Percentiles rank a stretch among this genome's conserved stretches.
phyloP scores from a whole-genome alignment of 1,284 basidiomycete species.

The Ceratobasidium sp. region DNA sequence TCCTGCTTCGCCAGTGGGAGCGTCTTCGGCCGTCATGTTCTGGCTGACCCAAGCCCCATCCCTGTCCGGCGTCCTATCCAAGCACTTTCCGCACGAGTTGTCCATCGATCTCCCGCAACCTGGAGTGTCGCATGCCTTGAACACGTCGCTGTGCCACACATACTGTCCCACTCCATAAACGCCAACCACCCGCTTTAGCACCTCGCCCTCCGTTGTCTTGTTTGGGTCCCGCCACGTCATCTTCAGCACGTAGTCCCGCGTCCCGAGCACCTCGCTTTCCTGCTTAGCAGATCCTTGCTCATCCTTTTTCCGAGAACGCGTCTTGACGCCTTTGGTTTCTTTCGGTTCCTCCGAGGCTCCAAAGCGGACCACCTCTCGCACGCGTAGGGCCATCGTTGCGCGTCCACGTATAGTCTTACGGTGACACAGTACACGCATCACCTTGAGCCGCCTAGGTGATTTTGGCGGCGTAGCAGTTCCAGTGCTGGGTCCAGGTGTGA shows the following conservation, averaged over 20 bases:
- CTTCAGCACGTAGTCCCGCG: constrained; percentile 29
- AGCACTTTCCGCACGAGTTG: background rate
- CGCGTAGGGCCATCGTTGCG: constrained; percentile 23
- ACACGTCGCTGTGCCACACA: constrained; percentile 24
- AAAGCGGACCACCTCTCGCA: constrained; percentile 11
- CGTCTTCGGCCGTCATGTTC: background rate
- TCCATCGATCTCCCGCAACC: background rate
- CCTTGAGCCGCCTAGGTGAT: constrained; percentile 15
- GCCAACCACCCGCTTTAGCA: constrained; percentile 12
- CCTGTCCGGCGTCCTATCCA: constrained; percentile 1
- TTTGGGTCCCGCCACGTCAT: constrained; percentile 32
- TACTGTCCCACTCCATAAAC: constrained; percentile 23
- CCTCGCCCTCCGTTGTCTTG: constrained; percentile 7
- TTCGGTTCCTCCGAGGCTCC: background rate
- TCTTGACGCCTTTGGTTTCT: too few species aligned
- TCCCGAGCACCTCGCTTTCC: background rate
- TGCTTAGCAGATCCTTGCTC: background rate
- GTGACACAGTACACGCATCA: constrained; percentile 20
- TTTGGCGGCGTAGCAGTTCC: background rate
- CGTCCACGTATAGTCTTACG: constrained; percentile 25
- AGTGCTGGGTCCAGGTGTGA: background rate
- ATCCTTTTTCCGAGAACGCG: background rate
- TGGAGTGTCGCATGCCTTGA: background rate
- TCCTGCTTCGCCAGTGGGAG: background rate
- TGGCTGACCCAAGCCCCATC: background rate